Conservation (phyloP, 768 basidiomycete species). For the Rhodosporidiobolus sp. region DNA sequence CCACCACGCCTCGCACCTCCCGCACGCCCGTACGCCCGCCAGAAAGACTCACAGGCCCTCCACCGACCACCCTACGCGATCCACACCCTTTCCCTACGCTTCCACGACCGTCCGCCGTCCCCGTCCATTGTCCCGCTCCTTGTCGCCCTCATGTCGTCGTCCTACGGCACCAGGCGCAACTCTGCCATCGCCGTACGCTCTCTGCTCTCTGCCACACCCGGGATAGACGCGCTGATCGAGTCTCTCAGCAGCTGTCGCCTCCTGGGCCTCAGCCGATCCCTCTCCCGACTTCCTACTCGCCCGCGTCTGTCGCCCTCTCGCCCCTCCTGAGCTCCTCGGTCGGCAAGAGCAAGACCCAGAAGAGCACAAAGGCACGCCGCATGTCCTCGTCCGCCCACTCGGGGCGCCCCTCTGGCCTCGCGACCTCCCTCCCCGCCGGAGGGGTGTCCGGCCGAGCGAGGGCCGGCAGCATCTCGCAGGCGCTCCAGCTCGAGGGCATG, state of each 20-base stretch:
- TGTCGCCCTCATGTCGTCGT: not conserved
- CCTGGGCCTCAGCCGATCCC: not conserved
- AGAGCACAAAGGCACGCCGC: constrained; percentile 15
- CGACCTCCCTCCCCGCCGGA: constrained; percentile 6
- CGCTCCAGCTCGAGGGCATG: constrained; percentile 45
- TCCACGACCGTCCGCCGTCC: not conserved
- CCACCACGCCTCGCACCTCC: too few species aligned
- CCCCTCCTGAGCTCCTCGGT: constrained; percentile 17
- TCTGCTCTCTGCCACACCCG: not conserved
- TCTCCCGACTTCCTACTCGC: not conserved
- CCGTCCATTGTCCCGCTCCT: not conserved
- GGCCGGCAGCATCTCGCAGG: not conserved
- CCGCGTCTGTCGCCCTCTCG: not conserved
- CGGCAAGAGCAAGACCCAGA: constrained; percentile 27
- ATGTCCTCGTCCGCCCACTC: constrained; percentile 14
- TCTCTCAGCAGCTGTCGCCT: too few species aligned
- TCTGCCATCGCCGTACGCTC: constrained; percentile 9
- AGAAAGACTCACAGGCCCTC: too few species aligned
- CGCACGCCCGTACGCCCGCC: too few species aligned
- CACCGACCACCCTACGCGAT: too few species aligned
- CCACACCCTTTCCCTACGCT: not conserved
- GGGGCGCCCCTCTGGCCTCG: not conserved
- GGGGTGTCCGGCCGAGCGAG: not conserved
- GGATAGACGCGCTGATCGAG: not conserved
- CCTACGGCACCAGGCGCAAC: constrained; percentile 24